These are phyloP conservation scores for Pyrenophora teres DNA, from an alignment of 2,329 filamentous ascomycete genomes.

Conservation along the genomic window DNA sequence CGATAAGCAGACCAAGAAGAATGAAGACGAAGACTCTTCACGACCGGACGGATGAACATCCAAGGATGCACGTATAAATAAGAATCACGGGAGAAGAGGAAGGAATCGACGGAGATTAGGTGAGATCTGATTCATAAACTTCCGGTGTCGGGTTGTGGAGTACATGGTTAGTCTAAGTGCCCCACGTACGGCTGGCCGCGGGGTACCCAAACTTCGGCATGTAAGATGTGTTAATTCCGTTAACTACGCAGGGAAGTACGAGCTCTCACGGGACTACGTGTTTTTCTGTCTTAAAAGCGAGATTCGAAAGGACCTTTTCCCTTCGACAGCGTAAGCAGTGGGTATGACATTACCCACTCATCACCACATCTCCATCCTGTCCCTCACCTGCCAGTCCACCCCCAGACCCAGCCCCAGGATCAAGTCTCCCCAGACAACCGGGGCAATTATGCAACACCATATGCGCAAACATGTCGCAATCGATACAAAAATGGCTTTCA, in stretches of 20 bases:
- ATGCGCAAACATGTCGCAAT: constrained; percentile 95
- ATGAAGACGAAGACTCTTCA: no score
- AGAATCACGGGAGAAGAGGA: no score
- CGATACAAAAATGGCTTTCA: constrained; percentile 90
- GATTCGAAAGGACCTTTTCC: no score
- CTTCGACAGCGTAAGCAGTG: not conserved
- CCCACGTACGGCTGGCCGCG: constrained; percentile 11
- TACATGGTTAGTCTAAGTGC: constrained; percentile 1
- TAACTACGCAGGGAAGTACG: no score
- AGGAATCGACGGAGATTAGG: no score
- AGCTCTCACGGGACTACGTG: constrained; percentile 10
- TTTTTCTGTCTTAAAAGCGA: no score
- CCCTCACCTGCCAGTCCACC: not conserved
- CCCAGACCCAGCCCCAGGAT: constrained; percentile 13
- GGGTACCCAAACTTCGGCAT: constrained; percentile 13
- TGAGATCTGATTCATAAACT: no score
- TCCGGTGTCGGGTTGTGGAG: constrained; percentile 1
- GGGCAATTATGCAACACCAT: constrained; percentile 96
- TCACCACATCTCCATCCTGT: constrained; percentile 35
- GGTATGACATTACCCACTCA: constrained; percentile 25
- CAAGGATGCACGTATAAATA: no score
- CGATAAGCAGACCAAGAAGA: no score
- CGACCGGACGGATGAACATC: no score
- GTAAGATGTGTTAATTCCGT: not conserved
- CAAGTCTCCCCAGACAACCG: constrained; percentile 67